Percentiles rank a stretch among this genome's conserved stretches.
These are phyloP conservation scores for Leccinum ochraceum DNA, from an alignment of 768 basidiomycete genomes.

Conservation along the genomic window DNA sequence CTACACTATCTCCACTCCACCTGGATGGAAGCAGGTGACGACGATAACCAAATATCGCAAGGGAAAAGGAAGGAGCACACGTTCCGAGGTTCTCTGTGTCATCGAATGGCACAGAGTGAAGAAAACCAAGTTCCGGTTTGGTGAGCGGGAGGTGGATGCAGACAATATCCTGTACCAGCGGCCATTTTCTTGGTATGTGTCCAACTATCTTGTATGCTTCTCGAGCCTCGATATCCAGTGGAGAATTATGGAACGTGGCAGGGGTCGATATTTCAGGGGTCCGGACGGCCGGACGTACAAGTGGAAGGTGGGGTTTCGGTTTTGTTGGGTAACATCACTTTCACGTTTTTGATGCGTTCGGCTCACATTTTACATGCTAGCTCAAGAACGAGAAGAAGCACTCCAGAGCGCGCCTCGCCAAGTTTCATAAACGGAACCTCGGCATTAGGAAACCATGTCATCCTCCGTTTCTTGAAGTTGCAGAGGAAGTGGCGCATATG, in stretches of 20 bases:
- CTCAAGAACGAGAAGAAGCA: conserved; percentile 18
- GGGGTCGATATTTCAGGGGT: conserved; percentile 31
- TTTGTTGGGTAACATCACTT: conserved; percentile 20
- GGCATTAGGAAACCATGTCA: conserved; percentile 20
- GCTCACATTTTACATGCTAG: conserved; percentile 6
- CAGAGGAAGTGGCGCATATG: conserved; percentile 26
- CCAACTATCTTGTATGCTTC: not conserved
- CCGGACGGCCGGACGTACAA: conserved; percentile 34
- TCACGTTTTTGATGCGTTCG: not conserved
- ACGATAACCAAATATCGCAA: conserved; percentile 12
- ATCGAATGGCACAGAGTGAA: conserved; percentile 32
- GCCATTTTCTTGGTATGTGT: conserved; percentile 13
- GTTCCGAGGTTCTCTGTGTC: conserved; percentile 23
- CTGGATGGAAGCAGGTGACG: conserved; percentile 15
- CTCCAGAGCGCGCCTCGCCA: conserved; percentile 13
- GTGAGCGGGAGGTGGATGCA: conserved; percentile 22
- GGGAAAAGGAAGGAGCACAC: not conserved
- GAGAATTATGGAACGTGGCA: conserved; percentile 1
- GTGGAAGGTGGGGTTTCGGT: conserved; percentile 29
- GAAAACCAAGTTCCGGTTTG: conserved; percentile 30
- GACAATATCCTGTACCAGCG: conserved; percentile 15
- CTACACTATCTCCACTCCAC: conserved; percentile 20
- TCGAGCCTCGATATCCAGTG: not conserved
- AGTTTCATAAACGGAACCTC: conserved; percentile 21
- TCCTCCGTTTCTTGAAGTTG: conserved; percentile 31